phyloP scores from a whole-genome alignment of 192 early-diverging fungal genomes.

The Entomortierella lignicola region DNA sequence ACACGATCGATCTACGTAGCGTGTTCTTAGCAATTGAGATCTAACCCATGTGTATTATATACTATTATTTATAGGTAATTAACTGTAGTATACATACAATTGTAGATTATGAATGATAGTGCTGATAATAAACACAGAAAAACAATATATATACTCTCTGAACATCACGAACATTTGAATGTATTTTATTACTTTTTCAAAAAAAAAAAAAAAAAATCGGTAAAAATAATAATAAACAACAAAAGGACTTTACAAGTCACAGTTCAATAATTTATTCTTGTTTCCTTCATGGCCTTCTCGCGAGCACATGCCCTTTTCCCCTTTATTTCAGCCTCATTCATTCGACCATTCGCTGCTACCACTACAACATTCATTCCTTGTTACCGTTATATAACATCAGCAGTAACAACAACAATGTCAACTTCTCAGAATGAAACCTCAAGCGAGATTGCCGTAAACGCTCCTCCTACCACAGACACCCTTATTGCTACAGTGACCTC shows the following conservation, averaged over 20 bases:
- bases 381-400: neutral
- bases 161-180: too few relatives aligned
- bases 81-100: neutral
- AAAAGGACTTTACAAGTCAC: neutral
- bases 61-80: neutral
- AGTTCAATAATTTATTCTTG: neutral
- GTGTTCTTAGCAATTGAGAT: constrained; percentile 9
- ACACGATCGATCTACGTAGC: too few relatives aligned
- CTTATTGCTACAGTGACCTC: neutral
- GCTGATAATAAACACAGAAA: too few relatives aligned
- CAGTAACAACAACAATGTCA: constrained; percentile 9
- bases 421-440: constrained; percentile 11
- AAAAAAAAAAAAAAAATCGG: constrained; percentile 10
- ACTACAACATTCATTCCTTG: neutral
- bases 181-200: neutral
- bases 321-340: neutral
- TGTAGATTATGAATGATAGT: too few relatives aligned
- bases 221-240: constrained; percentile 9
- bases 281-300: neutral
- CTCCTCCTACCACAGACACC: neutral
- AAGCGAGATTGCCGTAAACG: neutral
- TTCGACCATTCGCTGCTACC: neutral
- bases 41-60: constrained; percentile 1
- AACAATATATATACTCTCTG: too few relatives aligned
- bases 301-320: neutral